These are phyloP conservation scores for Adansonia madagascariensis DNA, from an alignment of 441 rosid genomes.

Conservation along the genomic window DNA sequence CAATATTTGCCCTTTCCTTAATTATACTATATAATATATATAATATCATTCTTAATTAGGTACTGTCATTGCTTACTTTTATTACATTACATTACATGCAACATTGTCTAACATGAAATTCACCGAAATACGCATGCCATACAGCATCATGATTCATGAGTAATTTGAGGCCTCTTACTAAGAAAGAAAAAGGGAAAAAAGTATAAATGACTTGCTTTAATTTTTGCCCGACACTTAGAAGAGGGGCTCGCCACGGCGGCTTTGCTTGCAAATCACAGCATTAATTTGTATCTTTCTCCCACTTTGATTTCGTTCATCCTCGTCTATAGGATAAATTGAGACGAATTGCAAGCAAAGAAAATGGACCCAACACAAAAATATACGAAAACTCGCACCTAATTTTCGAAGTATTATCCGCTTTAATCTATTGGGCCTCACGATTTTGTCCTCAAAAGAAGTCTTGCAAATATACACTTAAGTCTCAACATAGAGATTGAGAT, in stretches of 20 bases:
- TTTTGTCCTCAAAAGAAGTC: too few relatives aligned
- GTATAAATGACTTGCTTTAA: neutral
- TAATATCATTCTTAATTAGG: too few relatives aligned
- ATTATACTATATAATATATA: too few relatives aligned
- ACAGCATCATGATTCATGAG: neutral
- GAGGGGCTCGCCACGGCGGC: neutral
- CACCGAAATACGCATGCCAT: neutral
- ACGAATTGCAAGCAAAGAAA: neutral
- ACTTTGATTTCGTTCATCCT: neutral
- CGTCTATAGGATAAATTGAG: neutral
- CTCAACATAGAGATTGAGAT: too few relatives aligned
- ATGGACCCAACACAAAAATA: neutral
- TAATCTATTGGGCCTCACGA: too few relatives aligned
- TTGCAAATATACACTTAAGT: too few relatives aligned
- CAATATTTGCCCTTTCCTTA: too few relatives aligned
- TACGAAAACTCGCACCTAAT: too few relatives aligned
- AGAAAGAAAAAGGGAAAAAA: too few relatives aligned
- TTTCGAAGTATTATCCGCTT: too few relatives aligned
- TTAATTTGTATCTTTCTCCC: neutral
- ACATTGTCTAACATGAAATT: neutral
- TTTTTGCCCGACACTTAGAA: neutral
- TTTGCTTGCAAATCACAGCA: neutral
- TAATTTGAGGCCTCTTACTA: too few relatives aligned
- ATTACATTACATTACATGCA: neutral
- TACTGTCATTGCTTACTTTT: neutral